These are phyloP conservation scores for Skeletonema menzelii DNA, from an alignment of 108 stramenopile genomes.

Conservation along the genomic window DNA sequence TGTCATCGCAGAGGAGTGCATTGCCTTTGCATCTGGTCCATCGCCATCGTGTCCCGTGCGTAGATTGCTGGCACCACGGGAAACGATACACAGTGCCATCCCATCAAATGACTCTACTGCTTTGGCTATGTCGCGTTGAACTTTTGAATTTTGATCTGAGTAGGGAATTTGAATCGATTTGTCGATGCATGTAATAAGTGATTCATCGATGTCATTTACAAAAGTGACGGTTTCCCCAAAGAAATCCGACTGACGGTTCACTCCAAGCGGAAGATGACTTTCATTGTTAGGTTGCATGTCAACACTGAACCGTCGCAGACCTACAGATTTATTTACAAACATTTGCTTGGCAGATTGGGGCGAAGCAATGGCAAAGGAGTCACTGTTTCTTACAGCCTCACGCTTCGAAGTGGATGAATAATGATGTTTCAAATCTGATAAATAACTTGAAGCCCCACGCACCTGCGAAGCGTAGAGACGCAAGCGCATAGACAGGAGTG, in stretches of 20 bases:
- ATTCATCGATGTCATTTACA: slow-evolving; percentile 17
- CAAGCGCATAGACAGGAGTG: not conserved
- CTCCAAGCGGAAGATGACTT: slow-evolving; percentile 12
- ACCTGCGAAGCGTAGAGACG: not conserved
- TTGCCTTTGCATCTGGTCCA: slow-evolving; percentile 61
- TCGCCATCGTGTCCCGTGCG: slow-evolving; percentile 72
- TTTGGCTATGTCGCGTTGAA: not conserved
- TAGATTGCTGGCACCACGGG: slow-evolving; percentile 67
- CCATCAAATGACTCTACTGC: slow-evolving; percentile 68
- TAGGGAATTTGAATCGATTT: not conserved
- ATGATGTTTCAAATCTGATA: not conserved
- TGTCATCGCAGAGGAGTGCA: slow-evolving; percentile 67
- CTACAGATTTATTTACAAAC: not conserved
- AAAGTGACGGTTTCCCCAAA: slow-evolving; percentile 83
- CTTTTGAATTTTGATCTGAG: not conserved
- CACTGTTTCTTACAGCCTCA: not conserved
- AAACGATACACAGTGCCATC: slow-evolving; percentile 60
- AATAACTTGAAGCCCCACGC: not conserved
- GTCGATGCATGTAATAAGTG: slow-evolving; percentile 4
- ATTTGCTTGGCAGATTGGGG: not conserved
- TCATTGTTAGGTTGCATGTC: not conserved
- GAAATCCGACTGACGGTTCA: slow-evolving; percentile 58
- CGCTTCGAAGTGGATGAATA: not conserved
- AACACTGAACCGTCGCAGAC: not conserved
- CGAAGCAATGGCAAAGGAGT: not conserved